phyloP scores from a whole-genome alignment of 805 yeast species.

The Pichia scutulata region DNA sequence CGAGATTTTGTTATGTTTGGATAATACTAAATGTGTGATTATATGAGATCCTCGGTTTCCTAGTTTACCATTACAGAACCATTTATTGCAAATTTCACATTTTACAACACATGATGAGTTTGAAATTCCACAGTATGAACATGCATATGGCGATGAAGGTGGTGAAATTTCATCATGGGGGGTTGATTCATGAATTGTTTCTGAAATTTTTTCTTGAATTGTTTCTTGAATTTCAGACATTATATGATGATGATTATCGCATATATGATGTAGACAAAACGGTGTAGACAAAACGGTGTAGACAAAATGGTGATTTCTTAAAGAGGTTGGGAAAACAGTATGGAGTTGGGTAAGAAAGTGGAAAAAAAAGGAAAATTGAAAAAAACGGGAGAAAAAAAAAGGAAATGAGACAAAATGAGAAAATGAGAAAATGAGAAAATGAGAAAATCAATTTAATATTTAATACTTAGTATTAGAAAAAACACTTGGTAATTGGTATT shows the following conservation, averaged over 20 bases:
- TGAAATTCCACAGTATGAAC: constrained; percentile 70
- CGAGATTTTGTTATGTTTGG: constrained; percentile 67
- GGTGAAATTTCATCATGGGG: too few species aligned
- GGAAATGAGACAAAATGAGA: too few species aligned
- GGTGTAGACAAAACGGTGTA: background rate
- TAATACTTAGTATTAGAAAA: too few species aligned
- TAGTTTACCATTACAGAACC: constrained; percentile 82
- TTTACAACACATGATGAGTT: constrained; percentile 58
- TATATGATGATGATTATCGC: background rate
- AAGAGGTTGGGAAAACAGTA: too few species aligned
- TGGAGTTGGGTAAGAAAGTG: too few species aligned
- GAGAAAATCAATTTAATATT: too few species aligned
- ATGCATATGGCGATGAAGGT: constrained; percentile 28
- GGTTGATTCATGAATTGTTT: too few species aligned
- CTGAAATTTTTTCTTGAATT: too few species aligned
- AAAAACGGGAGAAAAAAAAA: too few species aligned
- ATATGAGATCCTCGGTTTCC: constrained; percentile 60
- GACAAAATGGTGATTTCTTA: background rate
- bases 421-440: too few species aligned
- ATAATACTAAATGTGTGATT: constrained; percentile 73
- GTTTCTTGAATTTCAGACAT: background rate
- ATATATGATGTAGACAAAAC: background rate
- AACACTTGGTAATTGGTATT: too few species aligned
- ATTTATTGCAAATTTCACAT: constrained; percentile 68
- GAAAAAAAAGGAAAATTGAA: too few species aligned